Evolutionary conservation across 768 basidiomycete genomes (phyloP), one percentile per base, ranked within the genome.

Genomic region (Lepiota venenata): DNA sequence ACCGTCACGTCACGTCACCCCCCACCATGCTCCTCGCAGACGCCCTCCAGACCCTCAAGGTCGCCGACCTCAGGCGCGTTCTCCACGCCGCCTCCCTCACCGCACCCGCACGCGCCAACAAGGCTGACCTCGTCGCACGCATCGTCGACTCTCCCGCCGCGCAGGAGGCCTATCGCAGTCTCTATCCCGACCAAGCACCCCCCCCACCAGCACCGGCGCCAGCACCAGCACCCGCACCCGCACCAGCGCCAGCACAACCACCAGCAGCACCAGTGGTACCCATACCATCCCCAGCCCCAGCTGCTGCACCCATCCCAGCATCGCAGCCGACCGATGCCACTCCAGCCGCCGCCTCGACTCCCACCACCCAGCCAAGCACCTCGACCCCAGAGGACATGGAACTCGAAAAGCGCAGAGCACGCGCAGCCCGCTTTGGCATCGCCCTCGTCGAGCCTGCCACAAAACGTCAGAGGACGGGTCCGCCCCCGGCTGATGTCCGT

Each of bases 381-480:
- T 29, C 27, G 22, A 20, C 43, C 8, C 47, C 51, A 10, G 73
- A 64, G 20, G 83, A 85, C 55, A 53, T 67, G 21, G 86, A 87
- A 49, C 66, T 74, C 9, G 83, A 79, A 58, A 84, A 75, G 60
- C 81, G 83, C 50, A 80, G 71, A 63, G 71, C 75, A 40, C 81
- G 87, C 39, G 86, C 87, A 4, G 83, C 74, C 15, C 81, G 87
- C n/a, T 88, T 89, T 59, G 84, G 84, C 29, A 82, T 85, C n/a
- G 78, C 84, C 3, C 61, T 85, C 7, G 79, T 85, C 8, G 74
- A 78, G 22, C 55, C 63, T 4, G 56, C 65, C 43, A 47, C 71
- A 57, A 66, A 68, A 45, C 50, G 57, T 22, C 48, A 55, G 47
- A 36, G 25, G 56, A 32, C 32, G 8, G 32, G 32, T 8, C 4